A percentile compares a stretch with the other conserved stretches of the same genome.
phyloP scores from a whole-genome alignment of 176 grass and related monocot species.

The Paspalum notatum region DNA sequence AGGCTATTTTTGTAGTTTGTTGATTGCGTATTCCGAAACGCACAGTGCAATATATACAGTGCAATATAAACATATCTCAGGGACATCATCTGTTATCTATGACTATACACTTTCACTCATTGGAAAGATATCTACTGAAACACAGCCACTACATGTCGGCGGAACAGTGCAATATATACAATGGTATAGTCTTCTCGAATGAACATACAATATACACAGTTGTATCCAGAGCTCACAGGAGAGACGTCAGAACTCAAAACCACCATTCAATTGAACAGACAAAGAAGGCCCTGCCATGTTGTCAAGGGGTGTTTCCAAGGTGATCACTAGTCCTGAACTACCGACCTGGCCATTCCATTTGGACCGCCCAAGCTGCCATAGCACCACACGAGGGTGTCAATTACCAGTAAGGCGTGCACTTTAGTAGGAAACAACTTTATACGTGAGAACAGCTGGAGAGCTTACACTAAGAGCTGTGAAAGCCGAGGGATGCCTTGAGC shows the following conservation, averaged over 20 bases:
- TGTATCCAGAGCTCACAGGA: constrained; percentile 36
- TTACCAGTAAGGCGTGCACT: not conserved
- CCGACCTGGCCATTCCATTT: constrained; percentile 88
- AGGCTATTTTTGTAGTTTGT: not conserved
- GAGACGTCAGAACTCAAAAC: constrained; percentile 72
- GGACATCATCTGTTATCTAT: not conserved
- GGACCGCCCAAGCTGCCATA: constrained; percentile 81
- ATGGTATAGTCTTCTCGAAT: constrained; percentile 33
- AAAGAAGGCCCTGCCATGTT: constrained; percentile 66
- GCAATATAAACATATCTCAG: no score
- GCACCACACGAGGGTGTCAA: not conserved
- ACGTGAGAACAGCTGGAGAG: not conserved
- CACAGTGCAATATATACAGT: no score
- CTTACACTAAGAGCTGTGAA: constrained; percentile 93
- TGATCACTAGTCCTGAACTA: constrained; percentile 76
- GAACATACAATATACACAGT: constrained; percentile 26
- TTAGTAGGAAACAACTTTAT: not conserved
- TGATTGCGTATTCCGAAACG: no score
- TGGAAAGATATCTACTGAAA: constrained; percentile 25
- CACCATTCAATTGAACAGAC: constrained; percentile 84
- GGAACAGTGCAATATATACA: constrained; percentile 51
- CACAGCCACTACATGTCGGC: not conserved
- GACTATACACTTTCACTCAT: not conserved
- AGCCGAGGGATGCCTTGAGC: constrained; percentile 58
- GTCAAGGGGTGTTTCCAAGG: constrained; percentile 74